These are phyloP conservation scores for Lepidium sativum DNA, from an alignment of 345 rosid species.

Conservation along the genomic window DNA sequence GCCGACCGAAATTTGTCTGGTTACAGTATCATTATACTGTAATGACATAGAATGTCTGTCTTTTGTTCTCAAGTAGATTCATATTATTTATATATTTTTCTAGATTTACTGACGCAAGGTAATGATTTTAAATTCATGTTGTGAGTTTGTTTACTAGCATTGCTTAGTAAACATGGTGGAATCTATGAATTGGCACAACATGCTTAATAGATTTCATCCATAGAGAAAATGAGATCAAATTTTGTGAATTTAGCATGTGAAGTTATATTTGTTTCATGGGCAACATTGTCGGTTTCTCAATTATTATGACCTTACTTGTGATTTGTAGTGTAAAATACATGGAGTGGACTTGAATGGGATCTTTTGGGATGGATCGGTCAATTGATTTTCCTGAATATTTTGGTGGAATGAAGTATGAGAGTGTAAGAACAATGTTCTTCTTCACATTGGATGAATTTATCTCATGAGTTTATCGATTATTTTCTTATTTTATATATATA, in stretches of 20 bases:
- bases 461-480: background rate
- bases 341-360: slow-evolving; percentile 18
- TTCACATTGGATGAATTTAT: slow-evolving; percentile 11
- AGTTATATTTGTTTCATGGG: slow-evolving; percentile 9
- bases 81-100: background rate
- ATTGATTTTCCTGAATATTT: slow-evolving; percentile 22
- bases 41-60: slow-evolving; percentile 12
- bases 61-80: background rate
- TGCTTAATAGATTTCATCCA: background rate
- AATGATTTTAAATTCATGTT: background rate
- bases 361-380: slow-evolving; percentile 32
- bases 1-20: slow-evolving; percentile 4
- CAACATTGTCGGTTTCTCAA: background rate
- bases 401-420: slow-evolving; percentile 29
- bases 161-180: background rate
- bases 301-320: slow-evolving; percentile 8
- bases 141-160: background rate
- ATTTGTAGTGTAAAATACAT: slow-evolving; percentile 4
- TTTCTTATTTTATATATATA: too few relatives aligned
- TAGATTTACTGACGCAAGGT: background rate
- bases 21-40: background rate
- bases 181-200: background rate
- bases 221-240: background rate
- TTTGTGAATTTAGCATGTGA: slow-evolving; percentile 8
- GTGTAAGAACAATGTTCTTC: slow-evolving; percentile 27